A percentile compares a stretch with the other conserved stretches of the same genome.
Conservation (phyloP, 495 filamentous ascomycete genomes). For the Schizothecium vesticola region DNA sequence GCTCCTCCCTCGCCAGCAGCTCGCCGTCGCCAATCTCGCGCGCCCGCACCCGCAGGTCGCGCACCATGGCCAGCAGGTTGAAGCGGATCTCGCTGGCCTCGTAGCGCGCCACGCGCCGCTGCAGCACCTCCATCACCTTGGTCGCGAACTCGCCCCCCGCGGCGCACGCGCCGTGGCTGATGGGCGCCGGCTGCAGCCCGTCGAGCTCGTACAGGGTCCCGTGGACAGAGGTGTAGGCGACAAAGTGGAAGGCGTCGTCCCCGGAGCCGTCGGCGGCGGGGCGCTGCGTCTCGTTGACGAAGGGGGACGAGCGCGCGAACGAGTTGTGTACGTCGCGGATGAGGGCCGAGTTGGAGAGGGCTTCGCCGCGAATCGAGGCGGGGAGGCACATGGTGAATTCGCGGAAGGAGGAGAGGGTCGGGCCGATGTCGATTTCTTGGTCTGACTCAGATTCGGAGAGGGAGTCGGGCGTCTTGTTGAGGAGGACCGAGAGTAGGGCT, state of each 20-base stretch:
- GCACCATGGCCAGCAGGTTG: conserved; percentile 88
- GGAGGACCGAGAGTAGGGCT: conserved; percentile 83
- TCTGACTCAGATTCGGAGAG: conserved; percentile 9
- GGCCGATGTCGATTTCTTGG: conserved; percentile 47
- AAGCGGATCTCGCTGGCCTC: conserved; percentile 85
- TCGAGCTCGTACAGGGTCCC: conserved; percentile 88
- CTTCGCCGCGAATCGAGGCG: conserved; percentile 62
- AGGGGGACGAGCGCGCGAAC: conserved; percentile 82
- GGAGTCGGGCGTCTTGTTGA: conserved; percentile 65
- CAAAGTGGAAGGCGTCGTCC: conserved; percentile 95
- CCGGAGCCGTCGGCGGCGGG: conserved; percentile 41
- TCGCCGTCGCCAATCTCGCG: conserved; percentile 79
- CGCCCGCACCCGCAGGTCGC: conserved; percentile 70
- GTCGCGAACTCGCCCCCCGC: conserved; percentile 61
- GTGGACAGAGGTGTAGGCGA: conserved; percentile 83
- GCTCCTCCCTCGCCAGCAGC: conserved; percentile 69
- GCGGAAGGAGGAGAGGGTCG: conserved; percentile 68
- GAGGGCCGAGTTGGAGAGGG: conserved; percentile 62
- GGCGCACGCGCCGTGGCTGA: conserved; percentile 73
- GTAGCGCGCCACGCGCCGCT: conserved; percentile 78
- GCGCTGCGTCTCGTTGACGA: conserved; percentile 79
- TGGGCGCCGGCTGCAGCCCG: conserved; percentile 86
- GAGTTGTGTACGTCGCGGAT: conserved; percentile 92
- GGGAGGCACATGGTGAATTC: conserved; percentile 89
- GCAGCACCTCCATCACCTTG: conserved; percentile 81